Evolutionary conservation across 2,329 filamentous ascomycete species (phyloP), one percentile per base, ranked within the genome.

Genomic region (Trichophyton verrucosum): DNA sequence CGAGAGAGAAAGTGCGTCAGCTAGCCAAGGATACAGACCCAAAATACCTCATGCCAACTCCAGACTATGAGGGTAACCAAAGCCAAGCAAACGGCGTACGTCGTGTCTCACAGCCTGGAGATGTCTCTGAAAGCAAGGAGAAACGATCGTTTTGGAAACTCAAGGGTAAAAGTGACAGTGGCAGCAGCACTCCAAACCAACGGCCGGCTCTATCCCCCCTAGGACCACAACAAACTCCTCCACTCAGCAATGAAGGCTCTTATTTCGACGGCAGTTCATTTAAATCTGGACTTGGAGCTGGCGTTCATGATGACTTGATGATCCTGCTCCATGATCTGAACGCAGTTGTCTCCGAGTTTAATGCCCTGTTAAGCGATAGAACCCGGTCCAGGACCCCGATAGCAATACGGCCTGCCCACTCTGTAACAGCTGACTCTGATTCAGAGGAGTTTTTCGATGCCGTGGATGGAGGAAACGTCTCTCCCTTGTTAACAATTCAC

Each of bases 391-490:
- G 40, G 15, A 46, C 36, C 17, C 53, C 53, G n/a, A 82, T 91
- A 57, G 84, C 91, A 49, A 75, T 82, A 60, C 80, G 76, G 5
- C 68, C 81, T 4, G 72, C 76, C 11, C 79, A 85, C 4, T 79
- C 80, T 3, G 76, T 72, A 36, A 80, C 82, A 9, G 77, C 84
- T 42, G 91, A 96, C 64, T 95, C 91, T 0, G 81, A 86, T 33
- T 82, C 82, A 1, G 89, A 95, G 61, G 92, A 97, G 71, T 99
- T 97, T 75, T 99, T 96, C 68, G 94, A 99, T 71, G 94, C 94
- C 0, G 85, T 87, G 68, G 86, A 84, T 58, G 82, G 82, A 66
- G 82, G 82, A 66, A 68, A 76, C 15, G 73, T 71, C 30, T 85
- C 86, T 6, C 85, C 88, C 60, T 79, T 96, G 7, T 78, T 95